Conservation (phyloP, 78 protist species). For the Protostelium mycophagum region DNA sequence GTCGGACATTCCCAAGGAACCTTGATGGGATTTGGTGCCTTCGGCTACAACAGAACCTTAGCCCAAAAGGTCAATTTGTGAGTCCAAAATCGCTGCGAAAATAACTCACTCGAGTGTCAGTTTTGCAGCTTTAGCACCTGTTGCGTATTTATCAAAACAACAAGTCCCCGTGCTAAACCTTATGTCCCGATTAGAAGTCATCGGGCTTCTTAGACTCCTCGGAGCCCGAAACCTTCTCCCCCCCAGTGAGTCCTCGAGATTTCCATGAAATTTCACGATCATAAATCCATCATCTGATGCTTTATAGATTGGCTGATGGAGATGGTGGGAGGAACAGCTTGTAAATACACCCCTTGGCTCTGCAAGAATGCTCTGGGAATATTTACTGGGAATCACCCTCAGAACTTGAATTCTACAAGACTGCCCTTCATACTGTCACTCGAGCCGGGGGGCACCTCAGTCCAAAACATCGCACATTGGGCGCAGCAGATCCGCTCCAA, state of each 20-base stretch:
- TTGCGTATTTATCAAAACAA: neutral
- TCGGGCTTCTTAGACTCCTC: neutral
- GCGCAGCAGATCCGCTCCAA: conserved; percentile 35
- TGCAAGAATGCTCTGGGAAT: conserved; percentile 27
- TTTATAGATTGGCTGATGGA: neutral
- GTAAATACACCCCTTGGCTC: conserved; percentile 37
- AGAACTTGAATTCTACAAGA: conserved; percentile 34
- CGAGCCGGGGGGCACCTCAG: conserved; percentile 36
- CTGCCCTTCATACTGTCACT: conserved; percentile 38
- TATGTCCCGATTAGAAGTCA: neutral
- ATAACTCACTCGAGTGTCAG: neutral
- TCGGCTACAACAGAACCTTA: neutral
- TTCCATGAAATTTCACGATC: neutral
- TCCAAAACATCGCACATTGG: conserved; percentile 53
- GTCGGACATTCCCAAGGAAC: conserved; percentile 71
- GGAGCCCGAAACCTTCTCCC: neutral
- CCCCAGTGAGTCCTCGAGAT: neutral
- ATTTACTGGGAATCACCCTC: conserved; percentile 35
- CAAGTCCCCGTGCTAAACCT: neutral
- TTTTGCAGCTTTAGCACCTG: neutral
- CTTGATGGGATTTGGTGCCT: conserved; percentile 39
- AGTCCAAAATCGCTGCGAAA: neutral
- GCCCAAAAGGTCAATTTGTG: conserved; percentile 24
- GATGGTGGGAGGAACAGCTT: conserved; percentile 28
- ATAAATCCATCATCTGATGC: neutral